Evolutionary conservation across 2,329 filamentous ascomycete genomes (phyloP), one percentile per base, ranked within the genome.

Genomic region (Pestalotiopsis sp.): DNA sequence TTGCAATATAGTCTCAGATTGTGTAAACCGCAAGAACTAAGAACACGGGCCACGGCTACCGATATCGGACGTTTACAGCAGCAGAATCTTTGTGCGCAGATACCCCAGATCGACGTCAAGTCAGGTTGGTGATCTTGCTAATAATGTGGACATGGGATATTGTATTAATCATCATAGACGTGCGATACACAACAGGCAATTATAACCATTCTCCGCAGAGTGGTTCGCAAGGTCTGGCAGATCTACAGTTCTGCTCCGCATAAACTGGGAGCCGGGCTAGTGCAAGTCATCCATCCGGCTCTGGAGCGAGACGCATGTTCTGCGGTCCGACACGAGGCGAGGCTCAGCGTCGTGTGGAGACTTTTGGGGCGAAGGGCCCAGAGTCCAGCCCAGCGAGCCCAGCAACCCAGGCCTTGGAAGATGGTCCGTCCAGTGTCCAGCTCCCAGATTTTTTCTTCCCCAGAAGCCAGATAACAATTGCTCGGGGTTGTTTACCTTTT

Each of bases 171-270:
- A 35, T 35, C 55, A 26, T 22, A 57, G 13, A 57, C 55, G n/a
- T 22, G 30, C 48, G 48, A 20, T n/a, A 52, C 44, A 52, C 44
- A 52, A 9, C 14, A 52, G 44, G 44, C 44, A 9, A 52, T 52
- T 10, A n/a, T 52, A 10, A 52, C 17, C 44, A 52, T 52, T 52
- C 44, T 52, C 44, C 44, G 44, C 44, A 22, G 10, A 22, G 14
- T 10, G 44, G 44, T 52, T 52, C 20, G n/a, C 30, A 35, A 35
- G 30, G 30, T 35, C 30, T 35, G 30, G 30, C 30, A 61, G 58
- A 61, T 61, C 58, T 39, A 58, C 44, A n/a, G 44, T 52, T 52
- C 44, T 61, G 26, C 58, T 61, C 58, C 58, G 58, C 58, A 39
- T 39, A 61, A 61, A 35, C 58, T 39, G 58, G 58, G 24, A 30